These are phyloP conservation scores for Nemania abortiva DNA, from an alignment of 2,329 filamentous ascomycete species.

Conservation along the genomic window DNA sequence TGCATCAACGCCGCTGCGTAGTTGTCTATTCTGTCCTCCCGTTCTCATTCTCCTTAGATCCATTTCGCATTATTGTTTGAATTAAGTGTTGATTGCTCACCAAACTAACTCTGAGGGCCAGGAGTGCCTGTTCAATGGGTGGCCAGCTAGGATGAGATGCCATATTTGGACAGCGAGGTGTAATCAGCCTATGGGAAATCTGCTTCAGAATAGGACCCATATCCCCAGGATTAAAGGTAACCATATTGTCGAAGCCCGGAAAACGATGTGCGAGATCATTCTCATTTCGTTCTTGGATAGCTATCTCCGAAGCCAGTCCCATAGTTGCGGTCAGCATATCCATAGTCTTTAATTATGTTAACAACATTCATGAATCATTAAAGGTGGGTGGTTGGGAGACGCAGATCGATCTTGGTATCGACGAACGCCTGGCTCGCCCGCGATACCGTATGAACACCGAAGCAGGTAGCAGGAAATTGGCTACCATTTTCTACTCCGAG, in stretches of 20 bases:
- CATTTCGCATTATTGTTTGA: too few relatives aligned
- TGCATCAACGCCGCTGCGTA: too few relatives aligned
- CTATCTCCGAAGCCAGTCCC: slow-evolving; percentile 1
- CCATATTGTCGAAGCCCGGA: background rate
- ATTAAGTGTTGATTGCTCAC: too few relatives aligned
- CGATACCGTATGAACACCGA: too few relatives aligned
- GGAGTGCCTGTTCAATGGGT: slow-evolving; percentile 3
- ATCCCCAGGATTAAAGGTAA: background rate
- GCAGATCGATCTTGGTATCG: too few relatives aligned
- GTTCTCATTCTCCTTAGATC: too few relatives aligned
- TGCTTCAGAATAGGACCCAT: background rate
- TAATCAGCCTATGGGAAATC: background rate
- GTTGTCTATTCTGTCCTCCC: too few relatives aligned
- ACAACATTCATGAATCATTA: background rate
- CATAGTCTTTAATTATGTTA: background rate
- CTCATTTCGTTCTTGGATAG: background rate
- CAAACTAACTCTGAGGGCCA: background rate
- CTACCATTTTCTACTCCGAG: too few relatives aligned
- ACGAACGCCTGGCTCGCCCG: too few relatives aligned
- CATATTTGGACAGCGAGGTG: background rate
- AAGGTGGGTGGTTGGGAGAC: too few relatives aligned
- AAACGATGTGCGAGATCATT: background rate
- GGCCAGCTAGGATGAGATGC: background rate
- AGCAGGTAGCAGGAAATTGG: too few relatives aligned
- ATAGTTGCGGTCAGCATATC: background rate